Conservation (phyloP, 768 basidiomycete genomes). For the Suillus ampliporus region DNA sequence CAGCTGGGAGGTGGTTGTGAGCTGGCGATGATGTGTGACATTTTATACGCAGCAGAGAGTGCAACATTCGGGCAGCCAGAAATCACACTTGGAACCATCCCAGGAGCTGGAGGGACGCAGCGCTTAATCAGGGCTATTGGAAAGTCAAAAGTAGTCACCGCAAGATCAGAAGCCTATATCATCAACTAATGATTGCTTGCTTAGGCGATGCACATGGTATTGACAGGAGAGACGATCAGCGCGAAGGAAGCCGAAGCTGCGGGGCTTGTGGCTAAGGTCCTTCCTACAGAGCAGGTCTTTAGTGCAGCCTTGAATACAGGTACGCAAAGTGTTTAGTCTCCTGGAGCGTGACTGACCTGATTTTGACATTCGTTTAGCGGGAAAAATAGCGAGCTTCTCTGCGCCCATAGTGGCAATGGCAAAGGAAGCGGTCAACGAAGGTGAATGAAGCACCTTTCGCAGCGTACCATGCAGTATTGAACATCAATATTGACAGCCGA, state of each 20-base stretch:
- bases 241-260: constrained; percentile 51
- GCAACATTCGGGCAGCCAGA: constrained; percentile 96
- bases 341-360: background rate
- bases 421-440: constrained; percentile 57
- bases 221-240: constrained; percentile 53
- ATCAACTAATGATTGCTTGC: background rate
- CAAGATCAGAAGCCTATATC: background rate
- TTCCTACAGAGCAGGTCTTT: constrained; percentile 45
- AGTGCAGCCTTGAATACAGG: constrained; percentile 50
- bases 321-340: constrained; percentile 4
- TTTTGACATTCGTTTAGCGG: constrained; percentile 19
- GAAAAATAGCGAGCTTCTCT: constrained; percentile 39
- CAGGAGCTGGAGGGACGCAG: constrained; percentile 93
- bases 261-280: constrained; percentile 54
- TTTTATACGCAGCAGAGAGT: constrained; percentile 85
- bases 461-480: background rate
- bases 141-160: constrained; percentile 59
- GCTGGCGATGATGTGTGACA: constrained; percentile 94
- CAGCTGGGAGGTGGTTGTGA: constrained; percentile 98
- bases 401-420: constrained; percentile 41
- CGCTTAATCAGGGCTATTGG: constrained; percentile 85
- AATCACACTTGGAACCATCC: constrained; percentile 93
- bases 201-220: constrained; percentile 61
- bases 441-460: constrained; percentile 25
- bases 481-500: constrained; percentile 38